Conservation (phyloP, 2,329 filamentous ascomycete species). For the Ascochyta koolunga region DNA sequence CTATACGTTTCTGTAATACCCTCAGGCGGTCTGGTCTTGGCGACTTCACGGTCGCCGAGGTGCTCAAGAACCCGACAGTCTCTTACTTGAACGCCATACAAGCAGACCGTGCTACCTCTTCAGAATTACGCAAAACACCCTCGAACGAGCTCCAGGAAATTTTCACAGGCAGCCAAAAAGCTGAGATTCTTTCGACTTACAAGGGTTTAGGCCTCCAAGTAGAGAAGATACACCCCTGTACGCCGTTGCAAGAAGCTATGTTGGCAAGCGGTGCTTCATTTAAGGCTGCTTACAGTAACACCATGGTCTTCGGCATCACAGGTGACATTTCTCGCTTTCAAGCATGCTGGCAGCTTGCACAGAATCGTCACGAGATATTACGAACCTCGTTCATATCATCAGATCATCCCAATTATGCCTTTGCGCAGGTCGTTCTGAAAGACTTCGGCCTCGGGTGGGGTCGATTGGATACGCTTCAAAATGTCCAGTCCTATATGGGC, state of each 20-base stretch:
- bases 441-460: conserved; percentile 54
- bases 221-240: conserved; percentile 74
- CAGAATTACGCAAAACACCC: not conserved
- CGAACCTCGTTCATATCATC: conserved; percentile 77
- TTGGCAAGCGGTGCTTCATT: conserved; percentile 62
- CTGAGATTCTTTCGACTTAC: conserved; percentile 23
- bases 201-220: conserved; percentile 44
- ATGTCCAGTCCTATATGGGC: conserved; percentile 50
- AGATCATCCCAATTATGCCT: conserved; percentile 64
- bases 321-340: conserved; percentile 59
- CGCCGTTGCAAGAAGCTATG: conserved; percentile 88
- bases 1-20: conserved; percentile 70
- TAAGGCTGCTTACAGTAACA: conserved; percentile 71
- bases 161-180: conserved; percentile 22
- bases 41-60: conserved; percentile 68
- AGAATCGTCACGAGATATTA: conserved; percentile 74
- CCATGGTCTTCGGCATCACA: conserved; percentile 67
- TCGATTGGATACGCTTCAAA: conserved; percentile 15
- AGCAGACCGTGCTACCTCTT: conserved; percentile 32
- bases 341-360: conserved; percentile 67
- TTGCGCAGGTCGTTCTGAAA: conserved; percentile 70
- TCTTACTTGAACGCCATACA: conserved; percentile 56
- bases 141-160: conserved; percentile 6
- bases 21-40: conserved; percentile 57
- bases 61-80: conserved; percentile 73